Conservation (phyloP, 306 rosid genomes). For the Fragaria vesca region DNA sequence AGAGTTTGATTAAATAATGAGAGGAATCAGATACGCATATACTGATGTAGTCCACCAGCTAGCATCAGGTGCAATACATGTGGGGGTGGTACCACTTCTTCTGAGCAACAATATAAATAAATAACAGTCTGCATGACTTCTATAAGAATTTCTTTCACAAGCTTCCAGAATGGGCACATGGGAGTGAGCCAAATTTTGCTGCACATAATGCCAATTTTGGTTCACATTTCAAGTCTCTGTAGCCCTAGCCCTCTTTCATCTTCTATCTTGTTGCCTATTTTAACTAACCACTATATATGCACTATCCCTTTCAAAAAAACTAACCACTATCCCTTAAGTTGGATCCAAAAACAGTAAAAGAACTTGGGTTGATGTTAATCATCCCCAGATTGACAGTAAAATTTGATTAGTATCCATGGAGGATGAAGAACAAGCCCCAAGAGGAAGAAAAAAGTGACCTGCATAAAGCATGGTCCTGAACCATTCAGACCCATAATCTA, state of each 20-base stretch:
- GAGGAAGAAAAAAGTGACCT: conserved; percentile 19
- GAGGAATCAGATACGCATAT: neutral
- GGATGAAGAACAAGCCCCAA: conserved; percentile 1
- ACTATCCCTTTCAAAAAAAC: no score
- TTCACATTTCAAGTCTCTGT: conserved; percentile 39
- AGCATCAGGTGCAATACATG: conserved; percentile 10
- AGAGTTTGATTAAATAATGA: neutral
- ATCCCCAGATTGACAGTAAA: conserved; percentile 4
- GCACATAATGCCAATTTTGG: conserved; percentile 25
- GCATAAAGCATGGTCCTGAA: conserved; percentile 33
- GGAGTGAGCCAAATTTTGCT: conserved; percentile 24
- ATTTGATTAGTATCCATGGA: neutral
- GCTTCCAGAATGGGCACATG: conserved; percentile 17
- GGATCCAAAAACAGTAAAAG: neutral
- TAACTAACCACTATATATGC: conserved; percentile 3
- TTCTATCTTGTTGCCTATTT: neutral
- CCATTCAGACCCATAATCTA: conserved; percentile 6
- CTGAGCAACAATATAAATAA: conserved; percentile 1
- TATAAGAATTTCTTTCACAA: conserved; percentile 1
- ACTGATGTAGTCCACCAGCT: neutral
- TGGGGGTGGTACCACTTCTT: conserved; percentile 19
- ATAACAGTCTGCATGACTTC: conserved; percentile 13
- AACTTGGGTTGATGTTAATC: neutral
- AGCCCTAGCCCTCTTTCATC: neutral
- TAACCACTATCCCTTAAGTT: conserved; percentile 9